phyloP scores from a whole-genome alignment of 495 filamentous ascomycete species.

The Penicillium chermesinum region DNA sequence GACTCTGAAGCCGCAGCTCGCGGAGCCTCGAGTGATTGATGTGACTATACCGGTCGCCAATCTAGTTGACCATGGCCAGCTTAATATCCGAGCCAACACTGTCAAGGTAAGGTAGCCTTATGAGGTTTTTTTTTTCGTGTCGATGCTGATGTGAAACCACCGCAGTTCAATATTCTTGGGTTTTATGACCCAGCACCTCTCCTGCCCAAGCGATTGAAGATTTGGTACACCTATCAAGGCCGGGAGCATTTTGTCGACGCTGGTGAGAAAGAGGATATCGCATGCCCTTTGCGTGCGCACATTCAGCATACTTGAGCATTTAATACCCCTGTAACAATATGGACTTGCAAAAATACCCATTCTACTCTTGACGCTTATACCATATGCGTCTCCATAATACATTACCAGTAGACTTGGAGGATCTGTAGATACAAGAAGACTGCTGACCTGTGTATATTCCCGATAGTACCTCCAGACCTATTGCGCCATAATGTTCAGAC shows the following conservation, averaged over 20 bases:
- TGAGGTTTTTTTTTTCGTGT: not conserved
- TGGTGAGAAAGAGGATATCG: slow-evolving; percentile 38
- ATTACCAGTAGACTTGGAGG: too few species aligned
- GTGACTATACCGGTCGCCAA: slow-evolving; percentile 47
- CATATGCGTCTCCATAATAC: too few species aligned
- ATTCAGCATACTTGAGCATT: slow-evolving; percentile 13
- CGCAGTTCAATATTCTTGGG: slow-evolving; percentile 47
- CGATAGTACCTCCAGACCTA: too few species aligned
- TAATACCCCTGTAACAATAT: not conserved
- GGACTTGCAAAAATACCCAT: not conserved
- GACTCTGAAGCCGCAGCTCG: slow-evolving; percentile 18
- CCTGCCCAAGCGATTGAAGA: slow-evolving; percentile 45
- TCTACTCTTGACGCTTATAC: too few species aligned
- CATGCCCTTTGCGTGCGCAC: slow-evolving; percentile 37
- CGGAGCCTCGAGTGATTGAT: slow-evolving; percentile 33
- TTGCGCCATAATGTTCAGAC: too few species aligned
- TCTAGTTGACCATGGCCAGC: slow-evolving; percentile 43
- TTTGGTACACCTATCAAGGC: slow-evolving; percentile 49
- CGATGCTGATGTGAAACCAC: slow-evolving; percentile 11
- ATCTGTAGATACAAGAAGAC: too few species aligned
- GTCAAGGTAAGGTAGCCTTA: slow-evolving; percentile 31
- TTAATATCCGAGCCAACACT: slow-evolving; percentile 38
- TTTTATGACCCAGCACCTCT: slow-evolving; percentile 56
- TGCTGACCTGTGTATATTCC: too few species aligned
- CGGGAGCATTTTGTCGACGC: slow-evolving; percentile 42